Conservation (phyloP, 257 asterid genomes). For the Nicotiana tabacum region DNA sequence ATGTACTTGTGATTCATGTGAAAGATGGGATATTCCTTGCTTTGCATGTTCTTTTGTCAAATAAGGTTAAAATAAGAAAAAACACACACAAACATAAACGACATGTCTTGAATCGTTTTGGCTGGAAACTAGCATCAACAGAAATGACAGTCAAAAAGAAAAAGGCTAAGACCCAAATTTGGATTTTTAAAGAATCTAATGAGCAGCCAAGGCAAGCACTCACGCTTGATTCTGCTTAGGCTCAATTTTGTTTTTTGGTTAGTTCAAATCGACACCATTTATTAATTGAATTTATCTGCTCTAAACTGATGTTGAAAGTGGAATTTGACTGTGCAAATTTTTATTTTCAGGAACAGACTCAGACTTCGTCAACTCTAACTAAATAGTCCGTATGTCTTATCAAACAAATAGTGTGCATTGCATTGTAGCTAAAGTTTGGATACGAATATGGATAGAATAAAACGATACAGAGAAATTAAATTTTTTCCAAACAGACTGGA, state of each 20-base stretch:
- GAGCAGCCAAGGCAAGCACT: not conserved
- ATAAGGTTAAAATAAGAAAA: not conserved
- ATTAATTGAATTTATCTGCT: not conserved
- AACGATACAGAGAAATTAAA: too few relatives aligned
- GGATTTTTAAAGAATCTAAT: not conserved
- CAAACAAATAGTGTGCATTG: too few relatives aligned
- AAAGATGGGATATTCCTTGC: not conserved
- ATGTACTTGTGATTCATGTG: not conserved
- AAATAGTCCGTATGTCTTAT: too few relatives aligned
- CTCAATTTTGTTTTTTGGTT: not conserved
- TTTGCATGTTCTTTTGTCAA: not conserved
- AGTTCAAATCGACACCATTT: not conserved
- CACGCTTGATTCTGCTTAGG: not conserved
- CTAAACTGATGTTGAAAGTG: too few relatives aligned
- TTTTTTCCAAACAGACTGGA: too few relatives aligned
- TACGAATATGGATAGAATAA: too few relatives aligned
- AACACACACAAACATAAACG: too few relatives aligned
- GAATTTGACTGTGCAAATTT: too few relatives aligned
- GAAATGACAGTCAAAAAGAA: not conserved
- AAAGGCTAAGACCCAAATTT: not conserved
- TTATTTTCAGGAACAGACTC: too few relatives aligned
- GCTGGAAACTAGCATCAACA: not conserved
- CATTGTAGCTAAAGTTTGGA: too few relatives aligned
- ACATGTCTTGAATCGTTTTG: not conserved
- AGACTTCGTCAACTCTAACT: too few relatives aligned